These are phyloP conservation scores for Mycothermus thermophilus DNA, from an alignment of 495 filamentous ascomycete species.

Conservation along the genomic window DNA sequence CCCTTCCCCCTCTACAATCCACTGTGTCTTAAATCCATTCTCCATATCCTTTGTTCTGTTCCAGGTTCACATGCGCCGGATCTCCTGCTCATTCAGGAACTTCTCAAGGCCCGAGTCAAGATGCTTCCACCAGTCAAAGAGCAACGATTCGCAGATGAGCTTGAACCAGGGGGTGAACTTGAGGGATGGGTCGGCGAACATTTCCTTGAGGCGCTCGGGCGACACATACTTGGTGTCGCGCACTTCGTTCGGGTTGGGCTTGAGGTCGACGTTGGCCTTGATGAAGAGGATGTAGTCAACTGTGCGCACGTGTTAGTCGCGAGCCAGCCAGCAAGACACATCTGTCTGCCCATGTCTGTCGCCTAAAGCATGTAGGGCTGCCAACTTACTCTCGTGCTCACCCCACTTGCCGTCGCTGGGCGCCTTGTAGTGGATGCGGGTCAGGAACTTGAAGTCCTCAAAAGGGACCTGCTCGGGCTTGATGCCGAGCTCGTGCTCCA, in stretches of 20 bases:
- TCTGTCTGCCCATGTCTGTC: slow-evolving; percentile 2
- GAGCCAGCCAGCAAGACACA: not conserved
- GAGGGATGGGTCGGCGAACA: slow-evolving; percentile 67
- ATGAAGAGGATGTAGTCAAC: slow-evolving; percentile 99
- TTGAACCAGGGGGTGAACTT: slow-evolving; percentile 99
- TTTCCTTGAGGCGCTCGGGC: slow-evolving; percentile 63
- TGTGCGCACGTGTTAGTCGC: slow-evolving; percentile 17
- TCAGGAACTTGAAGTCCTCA: slow-evolving; percentile 85
- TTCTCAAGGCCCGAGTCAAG: slow-evolving; percentile 68
- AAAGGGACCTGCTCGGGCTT: slow-evolving; percentile 79
- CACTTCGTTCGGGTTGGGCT: slow-evolving; percentile 76
- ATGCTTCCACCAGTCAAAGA: slow-evolving; percentile 97
- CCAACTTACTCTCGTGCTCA: slow-evolving; percentile 82
- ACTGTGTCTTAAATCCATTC: too few relatives aligned
- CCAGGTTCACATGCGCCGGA: slow-evolving; percentile 68
- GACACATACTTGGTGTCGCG: slow-evolving; percentile 71
- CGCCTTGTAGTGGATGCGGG: slow-evolving; percentile 94
- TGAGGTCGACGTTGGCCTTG: slow-evolving; percentile 75
- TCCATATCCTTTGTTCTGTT: not conserved
- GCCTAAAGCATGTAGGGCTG: not conserved
- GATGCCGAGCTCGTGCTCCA: slow-evolving; percentile 91
- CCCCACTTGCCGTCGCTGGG: slow-evolving; percentile 97
- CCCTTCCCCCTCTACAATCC: too few relatives aligned
- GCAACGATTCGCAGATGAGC: slow-evolving; percentile 92
- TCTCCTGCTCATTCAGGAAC: slow-evolving; percentile 74